Evolutionary conservation across 179 eudicot genomes (phyloP), one percentile per base, ranked within the genome.

Genomic region (Corrigiola litoralis): DNA sequence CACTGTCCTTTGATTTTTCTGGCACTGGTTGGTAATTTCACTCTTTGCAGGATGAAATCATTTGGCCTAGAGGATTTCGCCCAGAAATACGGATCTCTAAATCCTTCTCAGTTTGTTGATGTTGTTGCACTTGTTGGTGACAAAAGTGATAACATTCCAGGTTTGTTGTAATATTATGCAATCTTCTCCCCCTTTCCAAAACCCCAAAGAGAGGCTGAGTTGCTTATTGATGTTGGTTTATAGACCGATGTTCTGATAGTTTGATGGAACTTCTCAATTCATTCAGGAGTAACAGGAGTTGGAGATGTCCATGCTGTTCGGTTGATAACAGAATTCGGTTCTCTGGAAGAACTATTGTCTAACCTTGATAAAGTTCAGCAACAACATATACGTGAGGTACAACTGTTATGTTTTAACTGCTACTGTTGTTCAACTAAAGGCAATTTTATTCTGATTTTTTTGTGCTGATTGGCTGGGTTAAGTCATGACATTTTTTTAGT

Each of bases 41-140:
- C n/a, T n/a, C 49, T 63, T 20, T 61, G 65, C 85, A 95, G 99
- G 77, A 80, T 95, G 97, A 78, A 74, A 36, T 95, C 99, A 14
- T 95, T 84, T 80, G 99, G 97, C 65, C 47, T 95, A 71, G 99
- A 95, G 80, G 95, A 95, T 65, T 95, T 86, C 66, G 92, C 99
- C 23, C 67, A 80, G 75, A 91, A 81, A 66, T 95, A 75, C 77
- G 97, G 99, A 65, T 27, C 77, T 40, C 62, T 95, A 74, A 42
- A 58, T 63, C 99, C 99, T 65, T 82, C 89, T 51, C 99, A 95
- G 75, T 91, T 91, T 80, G 99, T 95, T 63, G 97, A 95, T 70
- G 79, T 95, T 38, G 78, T 88, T 34, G 86, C 99, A 47, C 95
- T 95, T 58, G 79, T 85, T 50, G 99, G 99, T 58, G 99, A 95